A percentile compares a stretch with the other conserved stretches of the same genome.
phyloP scores from a whole-genome alignment of 306 rosid genomes.

The Rosa multiflora region DNA sequence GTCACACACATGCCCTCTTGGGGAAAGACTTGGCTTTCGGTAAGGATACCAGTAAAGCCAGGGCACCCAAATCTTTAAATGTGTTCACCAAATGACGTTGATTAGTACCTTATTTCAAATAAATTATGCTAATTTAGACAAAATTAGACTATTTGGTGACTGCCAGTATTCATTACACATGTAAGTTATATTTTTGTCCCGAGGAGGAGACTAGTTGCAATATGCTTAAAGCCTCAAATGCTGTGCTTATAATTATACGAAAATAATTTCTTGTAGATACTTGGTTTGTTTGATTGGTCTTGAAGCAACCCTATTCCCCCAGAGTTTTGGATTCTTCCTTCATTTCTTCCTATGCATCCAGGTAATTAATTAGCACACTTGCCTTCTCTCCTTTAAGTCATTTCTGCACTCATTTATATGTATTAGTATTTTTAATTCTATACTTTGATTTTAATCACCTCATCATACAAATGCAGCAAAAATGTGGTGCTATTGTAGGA shows the following conservation, averaged over 20 bases:
- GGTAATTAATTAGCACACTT: slow-evolving; percentile 24
- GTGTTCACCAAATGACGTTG: not conserved
- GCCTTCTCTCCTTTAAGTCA: not conserved
- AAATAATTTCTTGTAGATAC: slow-evolving; percentile 34
- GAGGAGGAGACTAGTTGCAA: not conserved
- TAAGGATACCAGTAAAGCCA: not conserved
- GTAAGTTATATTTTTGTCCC: too few species aligned
- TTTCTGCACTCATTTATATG: not conserved
- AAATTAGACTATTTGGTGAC: too few species aligned
- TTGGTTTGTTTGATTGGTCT: slow-evolving; percentile 66
- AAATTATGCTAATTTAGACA: not conserved
- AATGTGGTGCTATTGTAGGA: slow-evolving; percentile 72
- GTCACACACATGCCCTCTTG: slow-evolving; percentile 68
- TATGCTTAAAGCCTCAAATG: not conserved
- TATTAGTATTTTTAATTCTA: too few species aligned
- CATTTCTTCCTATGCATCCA: slow-evolving; percentile 76
- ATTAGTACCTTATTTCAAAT: too few species aligned
- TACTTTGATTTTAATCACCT: not conserved
- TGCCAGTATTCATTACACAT: too few species aligned
- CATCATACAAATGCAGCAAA: slow-evolving; percentile 41
- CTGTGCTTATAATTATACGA: not conserved
- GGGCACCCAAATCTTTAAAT: not conserved
- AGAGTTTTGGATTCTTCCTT: slow-evolving; percentile 79
- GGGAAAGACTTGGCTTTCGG: slow-evolving; percentile 89
- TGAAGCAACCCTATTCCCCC: slow-evolving; percentile 87